Evolutionary conservation across 805 yeast genomes (phyloP).

Genomic region (Hanseniaspora hatyaiensis): DNA sequence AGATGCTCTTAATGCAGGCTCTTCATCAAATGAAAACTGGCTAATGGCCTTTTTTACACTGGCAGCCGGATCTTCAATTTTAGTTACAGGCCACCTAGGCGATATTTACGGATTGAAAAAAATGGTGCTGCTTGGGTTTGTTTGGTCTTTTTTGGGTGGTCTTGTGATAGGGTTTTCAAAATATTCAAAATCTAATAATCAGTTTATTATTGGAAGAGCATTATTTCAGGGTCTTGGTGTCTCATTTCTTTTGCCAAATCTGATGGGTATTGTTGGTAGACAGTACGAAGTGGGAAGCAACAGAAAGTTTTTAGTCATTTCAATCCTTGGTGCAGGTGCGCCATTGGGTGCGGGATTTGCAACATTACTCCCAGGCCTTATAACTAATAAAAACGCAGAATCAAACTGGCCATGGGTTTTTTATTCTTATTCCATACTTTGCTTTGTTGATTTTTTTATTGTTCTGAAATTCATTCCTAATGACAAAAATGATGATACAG

Average conservation of each 20-base stretch:
- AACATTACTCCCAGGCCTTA: slow-evolving; percentile 4
- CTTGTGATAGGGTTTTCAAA: slow-evolving; percentile 47
- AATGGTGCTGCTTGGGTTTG: slow-evolving; percentile 44
- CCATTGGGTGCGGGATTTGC: slow-evolving; percentile 51
- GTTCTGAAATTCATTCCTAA: slow-evolving; percentile 20
- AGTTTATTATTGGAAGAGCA: slow-evolving; percentile 44
- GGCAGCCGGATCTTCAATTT: slow-evolving; percentile 60
- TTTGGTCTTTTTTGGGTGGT: slow-evolving; percentile 46
- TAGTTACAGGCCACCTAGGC: slow-evolving; percentile 59
- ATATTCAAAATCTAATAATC: slow-evolving; percentile 39
- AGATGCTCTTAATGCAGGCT: slow-evolving; percentile 27
- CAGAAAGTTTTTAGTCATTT: slow-evolving; percentile 41
- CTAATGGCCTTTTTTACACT: slow-evolving; percentile 60
- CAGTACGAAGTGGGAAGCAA: slow-evolving; percentile 36
- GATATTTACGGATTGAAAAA: slow-evolving; percentile 56
- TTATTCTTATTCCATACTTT: slow-evolving; percentile 24
- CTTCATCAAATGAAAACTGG: slow-evolving; percentile 34
- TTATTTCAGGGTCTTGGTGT: slow-evolving; percentile 49
- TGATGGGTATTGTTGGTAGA: slow-evolving; percentile 43
- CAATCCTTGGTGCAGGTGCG: slow-evolving; percentile 46
- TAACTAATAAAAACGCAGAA: slow-evolving; percentile 6
- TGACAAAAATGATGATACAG: slow-evolving; percentile 33
- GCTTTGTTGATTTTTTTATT: slow-evolving; percentile 18
- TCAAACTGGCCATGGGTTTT: slow-evolving; percentile 27
- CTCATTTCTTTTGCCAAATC: slow-evolving; percentile 48